Evolutionary conservation across 768 basidiomycete genomes (phyloP), one percentile per base, ranked within the genome.

Genomic region (Lyophyllum semitale): DNA sequence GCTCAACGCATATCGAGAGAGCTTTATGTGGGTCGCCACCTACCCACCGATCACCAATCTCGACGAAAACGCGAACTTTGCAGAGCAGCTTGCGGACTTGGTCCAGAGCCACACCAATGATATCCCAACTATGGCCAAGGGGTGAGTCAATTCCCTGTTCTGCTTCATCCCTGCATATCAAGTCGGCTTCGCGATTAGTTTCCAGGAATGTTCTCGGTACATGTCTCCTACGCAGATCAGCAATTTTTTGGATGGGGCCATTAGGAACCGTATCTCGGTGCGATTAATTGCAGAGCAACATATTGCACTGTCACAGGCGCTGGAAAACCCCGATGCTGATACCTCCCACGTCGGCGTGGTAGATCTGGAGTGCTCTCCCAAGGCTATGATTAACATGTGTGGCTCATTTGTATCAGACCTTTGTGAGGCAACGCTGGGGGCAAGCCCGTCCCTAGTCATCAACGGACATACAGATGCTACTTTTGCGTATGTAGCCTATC

Each of bases 271-370:
- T 52, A 93, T 95, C 53, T 91, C 91, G 35, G 84, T 95, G 26
- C 86, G 93, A 30, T 75, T 95, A 53, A 90, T 95, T 56, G 93
- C 92, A 35, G 93, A 95, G 68, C 93, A 95, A 63, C 93, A 95
- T 67, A 90, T 95, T 33, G 85, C 91, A 8, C 77, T 95, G 40
- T 89, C 93, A 1, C 84, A 83, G 53, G 86, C 85, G 1, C 66
- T 93, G 54, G 73, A 78, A 43, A 71, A 75, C 32, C 73, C 77
- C 25, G 61, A 66, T 23, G 58, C 63, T 15, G 61, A 68, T 30
- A 65, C 73, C 17, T 75, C 76, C 23, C 76, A 84, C 62, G 76
- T 86, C 22, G 93, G 93, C 23, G 79, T 95, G 9, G 86, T 95
- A 33, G 80, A 95, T 65, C 80, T 82, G 73, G 70, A 75, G 17